Evolutionary conservation across 768 basidiomycete genomes (phyloP).

Genomic region (Ephemerocybe angulata): DNA sequence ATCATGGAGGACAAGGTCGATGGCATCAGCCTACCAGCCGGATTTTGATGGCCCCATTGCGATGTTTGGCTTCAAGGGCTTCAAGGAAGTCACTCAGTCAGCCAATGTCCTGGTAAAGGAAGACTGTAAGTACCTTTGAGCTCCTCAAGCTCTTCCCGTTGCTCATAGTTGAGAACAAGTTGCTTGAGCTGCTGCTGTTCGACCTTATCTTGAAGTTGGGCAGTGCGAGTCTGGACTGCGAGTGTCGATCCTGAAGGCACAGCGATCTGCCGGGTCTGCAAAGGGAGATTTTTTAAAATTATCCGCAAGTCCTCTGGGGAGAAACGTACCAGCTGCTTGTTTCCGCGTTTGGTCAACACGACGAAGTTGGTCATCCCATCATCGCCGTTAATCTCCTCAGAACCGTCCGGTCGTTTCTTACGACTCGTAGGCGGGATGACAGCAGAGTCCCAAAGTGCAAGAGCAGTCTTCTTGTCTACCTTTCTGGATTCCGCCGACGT

Average conservation of each 20-base stretch:
- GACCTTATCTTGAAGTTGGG: conserved; percentile 90
- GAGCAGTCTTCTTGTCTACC: conserved; percentile 84
- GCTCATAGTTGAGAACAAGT: conserved; percentile 89
- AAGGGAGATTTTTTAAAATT: conserved; percentile 10
- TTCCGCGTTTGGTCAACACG: conserved; percentile 87
- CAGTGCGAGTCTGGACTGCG: conserved; percentile 85
- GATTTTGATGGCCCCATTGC: conserved; percentile 68
- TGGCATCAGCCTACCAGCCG: conserved; percentile 65
- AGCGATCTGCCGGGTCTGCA: conserved; percentile 79
- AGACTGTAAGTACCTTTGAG: conserved; percentile 52
- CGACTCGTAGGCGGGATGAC: conserved; percentile 64
- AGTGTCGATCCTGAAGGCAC: conserved; percentile 85
- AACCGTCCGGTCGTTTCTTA: conserved; percentile 58
- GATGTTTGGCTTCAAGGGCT: conserved; percentile 71
- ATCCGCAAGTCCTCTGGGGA: not conserved
- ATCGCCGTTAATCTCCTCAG: conserved; percentile 35
- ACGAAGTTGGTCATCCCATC: conserved; percentile 83
- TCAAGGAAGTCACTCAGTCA: conserved; percentile 1
- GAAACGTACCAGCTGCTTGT: conserved; percentile 76
- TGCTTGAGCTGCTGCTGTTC: conserved; percentile 97
- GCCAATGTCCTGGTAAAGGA: not conserved
- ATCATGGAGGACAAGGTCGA: not conserved
- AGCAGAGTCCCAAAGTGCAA: conserved; percentile 86
- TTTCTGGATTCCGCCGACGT: conserved; percentile 78
- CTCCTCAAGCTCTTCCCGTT: conserved; percentile 83